These are phyloP conservation scores for Talaromyces islandicus DNA, from an alignment of 2,329 filamentous ascomycete genomes.

Conservation along the genomic window DNA sequence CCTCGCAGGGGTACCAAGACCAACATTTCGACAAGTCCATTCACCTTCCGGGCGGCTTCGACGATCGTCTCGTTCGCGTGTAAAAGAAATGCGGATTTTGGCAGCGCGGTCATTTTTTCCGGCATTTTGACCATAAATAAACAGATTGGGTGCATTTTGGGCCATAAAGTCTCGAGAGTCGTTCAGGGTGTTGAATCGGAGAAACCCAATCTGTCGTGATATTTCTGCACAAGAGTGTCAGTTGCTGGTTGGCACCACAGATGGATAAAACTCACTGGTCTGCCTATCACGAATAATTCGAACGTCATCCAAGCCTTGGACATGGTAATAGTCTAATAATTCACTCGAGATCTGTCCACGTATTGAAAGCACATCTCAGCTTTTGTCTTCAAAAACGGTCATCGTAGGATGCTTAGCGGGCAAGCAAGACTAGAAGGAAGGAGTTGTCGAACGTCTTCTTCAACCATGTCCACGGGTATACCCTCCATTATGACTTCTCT, in stretches of 20 bases:
- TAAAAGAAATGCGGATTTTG: conserved; percentile 48
- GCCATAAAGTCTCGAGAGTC: conserved; percentile 50
- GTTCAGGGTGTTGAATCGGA: conserved; percentile 46
- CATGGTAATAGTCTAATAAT: conserved; percentile 46
- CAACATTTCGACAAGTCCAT: conserved; percentile 52
- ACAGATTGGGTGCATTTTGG: conserved; percentile 45
- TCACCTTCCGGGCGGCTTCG: conserved; percentile 46
- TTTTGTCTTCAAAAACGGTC: conserved; percentile 22
- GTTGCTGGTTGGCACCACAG: neutral
- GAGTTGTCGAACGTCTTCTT: conserved; percentile 46
- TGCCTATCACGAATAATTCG: conserved; percentile 54
- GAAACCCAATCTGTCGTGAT: conserved; percentile 52
- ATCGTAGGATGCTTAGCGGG: conserved; percentile 8
- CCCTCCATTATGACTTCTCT: conserved; percentile 48
- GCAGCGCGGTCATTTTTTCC: conserved; percentile 35
- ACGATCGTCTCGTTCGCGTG: conserved; percentile 48
- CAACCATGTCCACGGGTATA: conserved; percentile 42
- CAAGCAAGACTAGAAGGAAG: conserved; percentile 20
- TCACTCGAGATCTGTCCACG: conserved; percentile 51
- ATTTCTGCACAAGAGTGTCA: conserved; percentile 34
- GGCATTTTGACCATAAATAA: conserved; percentile 41
- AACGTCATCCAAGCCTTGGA: conserved; percentile 51
- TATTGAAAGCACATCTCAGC: conserved; percentile 36
- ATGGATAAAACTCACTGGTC: conserved; percentile 40
- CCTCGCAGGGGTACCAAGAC: conserved; percentile 6